Conservation (phyloP, 2,329 filamentous ascomycete species). For the Pyricularia grisea region DNA sequence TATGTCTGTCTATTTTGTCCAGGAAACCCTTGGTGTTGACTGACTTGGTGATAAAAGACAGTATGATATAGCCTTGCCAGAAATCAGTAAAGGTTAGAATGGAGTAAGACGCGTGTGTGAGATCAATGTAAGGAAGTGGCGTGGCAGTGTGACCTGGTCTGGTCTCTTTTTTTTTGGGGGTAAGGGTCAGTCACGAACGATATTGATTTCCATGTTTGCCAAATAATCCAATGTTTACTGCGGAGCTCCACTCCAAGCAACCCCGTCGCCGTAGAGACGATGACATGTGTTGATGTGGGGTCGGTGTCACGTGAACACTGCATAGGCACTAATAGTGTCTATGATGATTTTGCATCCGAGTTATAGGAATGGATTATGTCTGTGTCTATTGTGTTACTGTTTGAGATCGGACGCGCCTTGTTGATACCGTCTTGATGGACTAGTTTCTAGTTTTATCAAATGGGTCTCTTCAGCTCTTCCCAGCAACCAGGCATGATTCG, state of each 20-base stretch:
- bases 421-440: too few relatives aligned
- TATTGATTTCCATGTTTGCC: background rate
- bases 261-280: background rate
- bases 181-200: background rate
- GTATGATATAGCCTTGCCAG: background rate
- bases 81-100: background rate
- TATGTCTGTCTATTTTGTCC: background rate
- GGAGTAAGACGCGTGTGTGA: background rate
- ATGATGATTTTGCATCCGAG: too few relatives aligned
- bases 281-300: background rate
- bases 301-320: background rate
- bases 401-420: background rate
- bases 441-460: too few relatives aligned
- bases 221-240: background rate
- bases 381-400: background rate
- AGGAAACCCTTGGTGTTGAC: background rate
- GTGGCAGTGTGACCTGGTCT: background rate
- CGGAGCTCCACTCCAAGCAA: background rate
- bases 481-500: too few relatives aligned
- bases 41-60: background rate
- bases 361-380: background rate
- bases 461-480: too few relatives aligned
- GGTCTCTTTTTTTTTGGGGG: background rate
- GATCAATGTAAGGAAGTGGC: background rate
- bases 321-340: background rate